These are phyloP conservation scores for Endogone sp. DNA, from an alignment of 192 early-diverging fungal genomes.

Conservation along the genomic window DNA sequence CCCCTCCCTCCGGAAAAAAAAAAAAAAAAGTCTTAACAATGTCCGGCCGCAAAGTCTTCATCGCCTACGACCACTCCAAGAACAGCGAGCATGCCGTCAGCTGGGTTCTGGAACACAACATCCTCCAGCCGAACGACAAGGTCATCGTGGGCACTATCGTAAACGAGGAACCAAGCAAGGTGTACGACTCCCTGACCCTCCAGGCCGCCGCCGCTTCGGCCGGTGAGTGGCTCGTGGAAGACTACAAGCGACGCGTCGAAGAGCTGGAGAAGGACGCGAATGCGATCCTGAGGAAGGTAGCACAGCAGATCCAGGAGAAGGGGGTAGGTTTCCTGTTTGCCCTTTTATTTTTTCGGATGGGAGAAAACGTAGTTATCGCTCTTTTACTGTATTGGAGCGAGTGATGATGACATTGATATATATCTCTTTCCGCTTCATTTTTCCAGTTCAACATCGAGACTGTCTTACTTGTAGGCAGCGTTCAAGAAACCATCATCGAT, in stretches of 20 bases:
- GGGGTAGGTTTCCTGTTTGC: background rate
- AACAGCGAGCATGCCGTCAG: background rate
- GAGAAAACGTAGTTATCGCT: no score
- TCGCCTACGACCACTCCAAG: conserved; percentile 1
- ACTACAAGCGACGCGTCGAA: background rate
- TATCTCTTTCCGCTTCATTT: background rate
- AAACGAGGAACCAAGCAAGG: background rate
- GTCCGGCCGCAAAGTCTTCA: background rate
- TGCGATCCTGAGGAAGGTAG: background rate
- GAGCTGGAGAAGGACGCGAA: background rate
- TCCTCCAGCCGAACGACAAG: background rate
- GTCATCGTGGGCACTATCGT: background rate
- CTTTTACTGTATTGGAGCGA: no score
- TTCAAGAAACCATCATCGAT: background rate
- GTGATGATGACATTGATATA: no score
- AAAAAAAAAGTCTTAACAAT: no score
- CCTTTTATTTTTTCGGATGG: background rate
- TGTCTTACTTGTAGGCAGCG: background rate
- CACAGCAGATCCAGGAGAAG: background rate
- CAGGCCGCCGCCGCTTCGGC: background rate
- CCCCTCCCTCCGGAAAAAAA: no score
- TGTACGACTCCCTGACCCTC: background rate
- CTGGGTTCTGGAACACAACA: background rate
- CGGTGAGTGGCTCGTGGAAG: background rate
- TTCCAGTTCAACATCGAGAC: background rate